These are phyloP conservation scores for Wickerhamiella kazuoi DNA, from an alignment of 805 yeast genomes.

Conservation along the genomic window DNA sequence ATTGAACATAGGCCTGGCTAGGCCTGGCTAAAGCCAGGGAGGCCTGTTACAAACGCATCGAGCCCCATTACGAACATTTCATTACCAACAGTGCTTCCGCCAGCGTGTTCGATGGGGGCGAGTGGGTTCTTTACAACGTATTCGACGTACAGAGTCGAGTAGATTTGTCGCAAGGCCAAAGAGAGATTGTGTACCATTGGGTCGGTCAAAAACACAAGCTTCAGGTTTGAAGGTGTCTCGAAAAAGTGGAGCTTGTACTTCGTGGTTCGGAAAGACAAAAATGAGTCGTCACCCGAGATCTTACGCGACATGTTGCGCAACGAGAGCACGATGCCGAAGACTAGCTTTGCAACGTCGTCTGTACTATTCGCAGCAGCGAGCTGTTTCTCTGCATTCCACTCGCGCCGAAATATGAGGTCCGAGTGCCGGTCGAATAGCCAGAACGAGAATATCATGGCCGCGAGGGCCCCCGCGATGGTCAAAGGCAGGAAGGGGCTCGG, in stretches of 20 bases:
- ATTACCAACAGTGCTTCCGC: constrained; percentile 31
- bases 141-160: constrained; percentile 39
- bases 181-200: constrained; percentile 38
- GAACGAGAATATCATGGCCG: constrained; percentile 48
- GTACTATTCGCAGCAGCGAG: constrained; percentile 29
- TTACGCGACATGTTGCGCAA: constrained; percentile 57
- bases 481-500: too few relatives aligned
- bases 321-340: constrained; percentile 75
- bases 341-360: constrained; percentile 57
- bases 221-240: constrained; percentile 64
- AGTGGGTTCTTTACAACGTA: constrained; percentile 39
- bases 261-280: constrained; percentile 32
- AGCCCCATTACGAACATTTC: constrained; percentile 37
- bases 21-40: constrained; percentile 15
- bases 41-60: constrained; percentile 29
- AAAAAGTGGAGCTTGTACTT: constrained; percentile 61
- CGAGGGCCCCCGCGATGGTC: too few relatives aligned
- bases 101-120: constrained; percentile 11
- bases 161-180: constrained; percentile 37
- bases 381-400: constrained; percentile 28
- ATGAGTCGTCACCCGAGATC: constrained; percentile 23
- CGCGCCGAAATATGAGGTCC: constrained; percentile 66
- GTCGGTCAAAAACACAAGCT: constrained; percentile 62
- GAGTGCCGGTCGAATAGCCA: constrained; percentile 90
- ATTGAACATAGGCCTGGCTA: too few relatives aligned